Percentiles rank a stretch among this genome's conserved stretches.
phyloP scores from a whole-genome alignment of 2,329 filamentous ascomycete species.

The Teratosphaeria zuluensis region DNA sequence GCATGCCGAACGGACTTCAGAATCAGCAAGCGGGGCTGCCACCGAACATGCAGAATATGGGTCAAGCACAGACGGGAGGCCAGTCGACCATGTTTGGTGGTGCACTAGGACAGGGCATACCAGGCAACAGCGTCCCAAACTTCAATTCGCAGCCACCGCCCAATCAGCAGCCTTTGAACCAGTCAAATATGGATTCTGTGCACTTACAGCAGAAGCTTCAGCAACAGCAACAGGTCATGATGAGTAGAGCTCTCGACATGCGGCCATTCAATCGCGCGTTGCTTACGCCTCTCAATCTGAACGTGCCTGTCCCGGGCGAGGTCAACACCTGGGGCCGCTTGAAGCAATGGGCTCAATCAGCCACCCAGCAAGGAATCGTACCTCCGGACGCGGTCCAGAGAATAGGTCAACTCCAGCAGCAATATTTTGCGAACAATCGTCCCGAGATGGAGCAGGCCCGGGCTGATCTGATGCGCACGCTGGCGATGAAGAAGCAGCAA shows the following conservation, averaged over 20 bases:
- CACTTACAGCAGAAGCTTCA: slow-evolving; percentile 15
- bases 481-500: slow-evolving; percentile 14
- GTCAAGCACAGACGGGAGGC: neutral
- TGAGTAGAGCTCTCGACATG: slow-evolving; percentile 13
- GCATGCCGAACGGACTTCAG: neutral
- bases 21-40: neutral
- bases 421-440: slow-evolving; percentile 17
- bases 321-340: slow-evolving; percentile 49
- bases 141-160: neutral
- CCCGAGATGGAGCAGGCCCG: slow-evolving; percentile 28
- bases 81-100: neutral
- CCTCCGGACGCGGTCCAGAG: slow-evolving; percentile 32
- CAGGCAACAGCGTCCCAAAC: slow-evolving; percentile 8
- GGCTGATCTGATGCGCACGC: slow-evolving; percentile 26
- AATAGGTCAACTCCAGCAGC: slow-evolving; percentile 22
- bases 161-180: slow-evolving; percentile 7
- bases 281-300: slow-evolving; percentile 7
- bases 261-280: slow-evolving; percentile 13
- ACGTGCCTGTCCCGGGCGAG: slow-evolving; percentile 34
- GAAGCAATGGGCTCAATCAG: slow-evolving; percentile 41
- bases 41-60: neutral
- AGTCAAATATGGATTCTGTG: slow-evolving; percentile 1
- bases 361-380: slow-evolving; percentile 32
- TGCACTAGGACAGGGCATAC: neutral
- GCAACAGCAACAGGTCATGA: slow-evolving; percentile 7